A percentile compares a stretch with the other conserved stretches of the same genome.
phyloP scores from a whole-genome alignment of 2,329 filamentous ascomycete species.

The Sclerotinia borealis region DNA sequence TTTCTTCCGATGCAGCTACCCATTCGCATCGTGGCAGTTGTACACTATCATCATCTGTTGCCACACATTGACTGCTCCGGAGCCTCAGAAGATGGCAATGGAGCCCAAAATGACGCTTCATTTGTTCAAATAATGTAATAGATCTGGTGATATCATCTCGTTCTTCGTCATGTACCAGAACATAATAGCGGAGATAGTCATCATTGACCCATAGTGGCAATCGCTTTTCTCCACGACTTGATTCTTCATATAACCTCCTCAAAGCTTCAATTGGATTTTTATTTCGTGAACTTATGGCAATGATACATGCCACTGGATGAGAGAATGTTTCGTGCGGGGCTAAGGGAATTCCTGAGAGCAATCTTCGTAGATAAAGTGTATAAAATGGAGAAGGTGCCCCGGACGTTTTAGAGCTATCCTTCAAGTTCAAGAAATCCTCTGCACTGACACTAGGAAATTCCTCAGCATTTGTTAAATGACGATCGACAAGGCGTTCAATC shows the following conservation, averaged over 20 bases:
- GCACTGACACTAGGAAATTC: conserved; percentile 29
- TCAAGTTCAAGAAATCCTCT: conserved; percentile 36
- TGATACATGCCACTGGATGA: conserved; percentile 89
- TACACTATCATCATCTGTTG: conserved; percentile 87
- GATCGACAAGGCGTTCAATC: conserved; percentile 74
- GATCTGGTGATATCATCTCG: conserved; percentile 87
- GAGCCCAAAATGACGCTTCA: conserved; percentile 96
- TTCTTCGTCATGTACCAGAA: conserved; percentile 94
- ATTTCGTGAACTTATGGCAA: conserved; percentile 89
- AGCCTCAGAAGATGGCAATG: conserved; percentile 90
- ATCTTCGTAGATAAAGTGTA: conserved; percentile 72
- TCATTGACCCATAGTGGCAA: conserved; percentile 83
- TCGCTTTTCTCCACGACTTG: conserved; percentile 67
- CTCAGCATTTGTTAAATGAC: conserved; percentile 73
- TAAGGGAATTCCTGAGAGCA: conserved; percentile 73
- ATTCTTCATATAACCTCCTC: conserved; percentile 74
- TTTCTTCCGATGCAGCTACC: conserved; percentile 81
- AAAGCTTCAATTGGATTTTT: conserved; percentile 79
- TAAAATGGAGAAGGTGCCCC: conserved; percentile 69
- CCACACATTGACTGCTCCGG: conserved; percentile 75
- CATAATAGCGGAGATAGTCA: conserved; percentile 92
- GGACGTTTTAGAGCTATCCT: conserved; percentile 27
- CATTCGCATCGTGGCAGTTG: conserved; percentile 78
- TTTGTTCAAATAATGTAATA: conserved; percentile 88
- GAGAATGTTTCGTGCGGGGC: conserved; percentile 87